A percentile compares a stretch with the other conserved stretches of the same genome.
These are phyloP conservation scores for Rubus parviflorus DNA, from an alignment of 306 rosid species.

Conservation along the genomic window DNA sequence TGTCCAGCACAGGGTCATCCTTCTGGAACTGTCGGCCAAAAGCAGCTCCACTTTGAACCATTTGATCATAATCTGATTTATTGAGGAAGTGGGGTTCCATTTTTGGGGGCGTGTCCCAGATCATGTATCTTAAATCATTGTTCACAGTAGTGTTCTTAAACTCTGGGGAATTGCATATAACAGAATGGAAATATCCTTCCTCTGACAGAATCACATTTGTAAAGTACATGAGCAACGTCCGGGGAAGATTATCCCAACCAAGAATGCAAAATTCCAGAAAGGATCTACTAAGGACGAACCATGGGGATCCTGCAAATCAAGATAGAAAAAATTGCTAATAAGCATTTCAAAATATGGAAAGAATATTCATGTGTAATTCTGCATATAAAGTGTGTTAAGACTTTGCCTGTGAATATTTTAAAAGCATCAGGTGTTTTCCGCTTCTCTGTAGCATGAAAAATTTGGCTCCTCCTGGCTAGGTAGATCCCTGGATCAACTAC, in stretches of 20 bases:
- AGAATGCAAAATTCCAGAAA: conserved; percentile 81
- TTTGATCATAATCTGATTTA: conserved; percentile 56
- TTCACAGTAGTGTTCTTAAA: conserved; percentile 84
- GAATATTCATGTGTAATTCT: not conserved
- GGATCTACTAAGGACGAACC: conserved; percentile 81
- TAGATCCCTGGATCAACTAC: conserved; percentile 82
- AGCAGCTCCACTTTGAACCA: conserved; percentile 82
- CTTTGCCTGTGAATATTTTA: conserved; percentile 85
- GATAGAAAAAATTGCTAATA: not conserved
- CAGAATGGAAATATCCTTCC: conserved; percentile 95
- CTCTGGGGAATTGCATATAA: conserved; percentile 80
- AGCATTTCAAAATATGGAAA: conserved; percentile 22
- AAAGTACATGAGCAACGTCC: conserved; percentile 83
- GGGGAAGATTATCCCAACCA: conserved; percentile 97
- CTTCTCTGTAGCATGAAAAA: conserved; percentile 86
- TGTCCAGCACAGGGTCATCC: conserved; percentile 68
- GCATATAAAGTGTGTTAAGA: conserved; percentile 21
- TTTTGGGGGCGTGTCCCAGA: conserved; percentile 88
- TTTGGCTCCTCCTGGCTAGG: conserved; percentile 89
- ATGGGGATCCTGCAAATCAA: conserved; percentile 82
- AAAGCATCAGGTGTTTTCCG: conserved; percentile 81
- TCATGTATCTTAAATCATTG: conserved; percentile 75
- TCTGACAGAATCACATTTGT: conserved; percentile 77
- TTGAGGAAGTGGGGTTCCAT: conserved; percentile 90
- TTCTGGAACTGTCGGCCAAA: conserved; percentile 72